Base-by-base conservation (phyloP, 2,329 filamentous ascomycete species). In the Xylaria sp. region DNA sequence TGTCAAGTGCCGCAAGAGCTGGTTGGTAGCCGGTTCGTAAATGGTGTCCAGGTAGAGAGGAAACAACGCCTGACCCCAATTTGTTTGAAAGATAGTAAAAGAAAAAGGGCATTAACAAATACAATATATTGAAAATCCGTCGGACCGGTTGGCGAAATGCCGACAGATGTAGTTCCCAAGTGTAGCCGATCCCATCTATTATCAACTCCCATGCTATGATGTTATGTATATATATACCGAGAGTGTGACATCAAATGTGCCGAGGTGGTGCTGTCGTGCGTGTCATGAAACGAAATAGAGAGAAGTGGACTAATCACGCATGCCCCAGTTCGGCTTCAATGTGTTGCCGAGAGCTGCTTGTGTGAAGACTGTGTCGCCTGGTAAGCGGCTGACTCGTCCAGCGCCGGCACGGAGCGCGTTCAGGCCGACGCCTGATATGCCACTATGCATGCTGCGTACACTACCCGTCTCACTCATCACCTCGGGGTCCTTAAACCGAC, bases 371-470 rank as follows among this genome's bases (percentile, higher is more conserved):
- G 90, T 88, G 73, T 94, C 93, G 66, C 89, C 90, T 0, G 94
- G 94, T 69, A 97, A 87, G 59, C 92, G 90, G 78, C 93, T 96
- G 72, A 97, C 89, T 71, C 94, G 92, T 76, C 97, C 95, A 54
- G 93, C 94, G 72, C 94, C 94, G 66, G 83, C 87, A 72, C 94
- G 92, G 75, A 97, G 90, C 75, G 93, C 91, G 69, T 89, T 84
- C 60, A 89, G 82, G 77, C 94, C 88, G 60, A 86, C 82, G 4
- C 88, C 85, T 5, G 93, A 97, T 74, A 97, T 90, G 59, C 92
- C 93, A 51, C 90, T 93, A 59, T 89, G 87, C 82, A 93, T 93
- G 80, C 92, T 93, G 66, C 83, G 82, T 73, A 92, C 90, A 76
- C 89, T 91, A 65, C 90, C 90, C 0, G 89, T 84, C 68, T 92